These are phyloP conservation scores for Fomitopsis betulina DNA, from an alignment of 1,284 basidiomycete genomes.

Conservation along the genomic window DNA sequence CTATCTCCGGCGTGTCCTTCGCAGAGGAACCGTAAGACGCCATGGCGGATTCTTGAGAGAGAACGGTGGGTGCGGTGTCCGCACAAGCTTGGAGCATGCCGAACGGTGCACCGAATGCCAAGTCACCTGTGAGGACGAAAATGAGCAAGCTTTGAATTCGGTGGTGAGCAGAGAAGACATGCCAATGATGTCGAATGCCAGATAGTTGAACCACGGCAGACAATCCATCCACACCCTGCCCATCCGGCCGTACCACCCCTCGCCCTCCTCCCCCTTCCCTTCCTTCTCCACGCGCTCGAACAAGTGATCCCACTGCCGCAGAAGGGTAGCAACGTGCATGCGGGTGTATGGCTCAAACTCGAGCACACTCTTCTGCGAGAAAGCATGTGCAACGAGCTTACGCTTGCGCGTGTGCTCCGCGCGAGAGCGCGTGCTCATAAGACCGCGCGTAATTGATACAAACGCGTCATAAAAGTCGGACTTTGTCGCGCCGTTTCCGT, in stretches of 20 bases:
- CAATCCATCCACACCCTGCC: conserved; percentile 17
- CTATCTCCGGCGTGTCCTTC: conserved; percentile 8
- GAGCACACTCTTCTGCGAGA: conserved; percentile 33
- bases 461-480: conserved; percentile 44
- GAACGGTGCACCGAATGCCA: conserved; percentile 32
- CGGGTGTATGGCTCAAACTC: conserved; percentile 34
- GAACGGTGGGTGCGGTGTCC: conserved; percentile 1
- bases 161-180: background rate
- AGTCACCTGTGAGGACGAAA: conserved; percentile 28
- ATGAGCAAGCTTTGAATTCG: background rate
- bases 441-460: conserved; percentile 21
- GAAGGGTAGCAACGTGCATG: conserved; percentile 23
- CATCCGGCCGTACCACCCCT: conserved; percentile 6
- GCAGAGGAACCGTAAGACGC: background rate
- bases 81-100: conserved; percentile 19
- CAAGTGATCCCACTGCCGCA: conserved; percentile 34
- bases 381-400: conserved; percentile 41
- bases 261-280: conserved; percentile 8
- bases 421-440: conserved; percentile 46
- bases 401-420: conserved; percentile 48
- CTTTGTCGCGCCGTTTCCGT: conserved; percentile 32
- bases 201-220: conserved; percentile 35
- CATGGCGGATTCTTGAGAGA: conserved; percentile 1
- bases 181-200: conserved; percentile 23
- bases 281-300: conserved; percentile 7